Percentiles rank a stretch among this genome's conserved stretches.
Conservation (phyloP, 2,329 filamentous ascomycete genomes). For the Capronia epimyces region DNA sequence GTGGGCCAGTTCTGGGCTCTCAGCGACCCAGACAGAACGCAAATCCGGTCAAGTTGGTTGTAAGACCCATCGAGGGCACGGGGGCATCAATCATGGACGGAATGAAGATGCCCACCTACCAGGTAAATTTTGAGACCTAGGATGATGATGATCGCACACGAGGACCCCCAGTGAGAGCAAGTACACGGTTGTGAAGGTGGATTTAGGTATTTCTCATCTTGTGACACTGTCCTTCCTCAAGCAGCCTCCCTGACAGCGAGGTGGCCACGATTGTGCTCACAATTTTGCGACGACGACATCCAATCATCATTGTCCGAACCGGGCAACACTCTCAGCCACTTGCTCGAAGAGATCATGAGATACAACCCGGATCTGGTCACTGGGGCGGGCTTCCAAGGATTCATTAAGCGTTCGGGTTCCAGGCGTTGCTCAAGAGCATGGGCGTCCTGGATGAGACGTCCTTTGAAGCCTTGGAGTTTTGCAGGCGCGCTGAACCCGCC, state of each 20-base stretch:
- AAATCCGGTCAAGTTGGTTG: conserved; percentile 50
- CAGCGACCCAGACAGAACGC: conserved; percentile 53
- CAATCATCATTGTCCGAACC: conserved; percentile 58
- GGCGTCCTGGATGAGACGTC: conserved; percentile 62
- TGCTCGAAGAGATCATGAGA: conserved; percentile 60
- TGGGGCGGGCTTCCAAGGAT: conserved; percentile 61
- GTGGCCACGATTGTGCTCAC: too few species aligned
- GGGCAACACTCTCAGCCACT: conserved; percentile 54
- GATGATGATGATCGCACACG: too few species aligned
- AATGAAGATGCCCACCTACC: conserved; percentile 61
- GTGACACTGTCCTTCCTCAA: not conserved
- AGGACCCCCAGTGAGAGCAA: conserved; percentile 63
- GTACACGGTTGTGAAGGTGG: conserved; percentile 66
- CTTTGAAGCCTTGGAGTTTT: conserved; percentile 60
- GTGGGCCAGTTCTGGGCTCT: conserved; percentile 65
- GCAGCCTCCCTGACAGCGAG: too few species aligned
- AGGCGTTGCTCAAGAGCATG: conserved; percentile 53
- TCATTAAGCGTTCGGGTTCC: conserved; percentile 60
- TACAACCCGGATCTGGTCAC: conserved; percentile 56
- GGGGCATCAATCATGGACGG: conserved; percentile 65
- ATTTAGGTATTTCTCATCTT: conserved; percentile 31
- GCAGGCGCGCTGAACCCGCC: conserved; percentile 51
- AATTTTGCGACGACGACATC: conserved; percentile 57
- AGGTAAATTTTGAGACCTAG: conserved; percentile 33
- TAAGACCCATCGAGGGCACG: conserved; percentile 50